Percentiles rank a stretch among this genome's conserved stretches.
These are phyloP conservation scores for Solanum hybrid DNA, from an alignment of 305 asterid species.

Conservation along the genomic window DNA sequence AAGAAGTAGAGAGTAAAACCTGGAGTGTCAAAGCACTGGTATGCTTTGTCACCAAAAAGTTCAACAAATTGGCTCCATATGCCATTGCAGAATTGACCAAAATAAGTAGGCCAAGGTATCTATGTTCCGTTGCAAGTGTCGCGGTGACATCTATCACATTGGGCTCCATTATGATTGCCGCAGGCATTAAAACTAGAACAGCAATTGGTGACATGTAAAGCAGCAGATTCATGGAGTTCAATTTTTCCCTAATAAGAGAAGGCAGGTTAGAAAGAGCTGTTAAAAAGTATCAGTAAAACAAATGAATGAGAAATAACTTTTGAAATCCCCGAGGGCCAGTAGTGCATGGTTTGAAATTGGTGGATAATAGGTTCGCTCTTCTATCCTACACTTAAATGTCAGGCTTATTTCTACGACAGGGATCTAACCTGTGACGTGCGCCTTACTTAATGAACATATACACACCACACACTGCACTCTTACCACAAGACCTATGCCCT, in stretches of 20 bases:
- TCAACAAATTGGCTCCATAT: conserved; percentile 86
- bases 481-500: not conserved
- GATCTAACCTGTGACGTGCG: not conserved
- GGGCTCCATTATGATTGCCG: conserved; percentile 72
- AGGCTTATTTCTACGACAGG: not conserved
- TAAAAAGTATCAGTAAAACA: not conserved
- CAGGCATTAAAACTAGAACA: conserved; percentile 68
- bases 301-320: not conserved
- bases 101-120: conserved; percentile 65
- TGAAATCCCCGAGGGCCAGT: not conserved
- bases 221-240: conserved; percentile 97
- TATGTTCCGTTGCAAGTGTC: conserved; percentile 49
- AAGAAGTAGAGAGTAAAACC: conserved; percentile 28
- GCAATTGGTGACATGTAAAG: conserved; percentile 98
- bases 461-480: not conserved
- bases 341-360: not conserved
- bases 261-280: not conserved
- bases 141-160: conserved; percentile 48
- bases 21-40: conserved; percentile 96
- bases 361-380: not conserved
- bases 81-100: conserved; percentile 75
- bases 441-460: not conserved
- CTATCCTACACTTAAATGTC: not conserved
- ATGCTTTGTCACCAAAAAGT: conserved; percentile 92
- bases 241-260: conserved; percentile 59